Evolutionary conservation across 495 filamentous ascomycete genomes (phyloP).

Genomic region (Oidiodendron maius): DNA sequence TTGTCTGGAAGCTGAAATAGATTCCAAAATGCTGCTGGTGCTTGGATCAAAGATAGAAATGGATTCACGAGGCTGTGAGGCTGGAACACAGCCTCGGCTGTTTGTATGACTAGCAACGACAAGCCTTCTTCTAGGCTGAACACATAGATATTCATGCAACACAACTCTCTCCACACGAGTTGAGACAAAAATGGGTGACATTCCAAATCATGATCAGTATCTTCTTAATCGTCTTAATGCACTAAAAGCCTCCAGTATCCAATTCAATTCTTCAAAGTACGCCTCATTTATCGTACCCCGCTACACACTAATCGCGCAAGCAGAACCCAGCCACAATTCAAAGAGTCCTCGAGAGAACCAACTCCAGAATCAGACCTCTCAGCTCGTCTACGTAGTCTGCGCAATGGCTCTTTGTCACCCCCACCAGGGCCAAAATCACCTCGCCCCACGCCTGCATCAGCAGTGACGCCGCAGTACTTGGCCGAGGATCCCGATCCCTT

Average conservation of each 20-base stretch:
- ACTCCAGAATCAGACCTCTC: slow-evolving; percentile 24
- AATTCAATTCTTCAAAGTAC: slow-evolving; percentile 17
- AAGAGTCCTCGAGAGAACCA: slow-evolving; percentile 6
- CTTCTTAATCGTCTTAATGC: slow-evolving; percentile 33
- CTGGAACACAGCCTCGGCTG: slow-evolving; percentile 9
- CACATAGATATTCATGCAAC: background rate
- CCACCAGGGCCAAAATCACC: slow-evolving; percentile 3
- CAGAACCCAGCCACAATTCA: slow-evolving; percentile 5
- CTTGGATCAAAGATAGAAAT: too few relatives aligned
- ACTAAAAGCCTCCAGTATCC: slow-evolving; percentile 29
- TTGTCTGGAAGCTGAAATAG: too few relatives aligned
- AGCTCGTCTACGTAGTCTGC: slow-evolving; percentile 25
- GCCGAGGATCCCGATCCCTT: slow-evolving; percentile 17
- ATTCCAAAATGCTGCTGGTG: too few relatives aligned
- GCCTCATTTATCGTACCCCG: background rate
- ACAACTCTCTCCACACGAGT: background rate
- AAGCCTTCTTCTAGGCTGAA: background rate
- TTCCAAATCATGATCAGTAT: slow-evolving; percentile 24
- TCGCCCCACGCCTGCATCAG: slow-evolving; percentile 1
- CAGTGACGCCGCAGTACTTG: background rate
- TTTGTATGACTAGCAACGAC: background rate
- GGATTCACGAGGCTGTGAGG: slow-evolving; percentile 1
- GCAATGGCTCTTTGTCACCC: slow-evolving; percentile 17
- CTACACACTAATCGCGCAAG: background rate
- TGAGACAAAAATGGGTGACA: slow-evolving; percentile 19